phyloP scores from a whole-genome alignment of 2,329 filamentous ascomycete genomes.

The Paraphoma sp. region DNA sequence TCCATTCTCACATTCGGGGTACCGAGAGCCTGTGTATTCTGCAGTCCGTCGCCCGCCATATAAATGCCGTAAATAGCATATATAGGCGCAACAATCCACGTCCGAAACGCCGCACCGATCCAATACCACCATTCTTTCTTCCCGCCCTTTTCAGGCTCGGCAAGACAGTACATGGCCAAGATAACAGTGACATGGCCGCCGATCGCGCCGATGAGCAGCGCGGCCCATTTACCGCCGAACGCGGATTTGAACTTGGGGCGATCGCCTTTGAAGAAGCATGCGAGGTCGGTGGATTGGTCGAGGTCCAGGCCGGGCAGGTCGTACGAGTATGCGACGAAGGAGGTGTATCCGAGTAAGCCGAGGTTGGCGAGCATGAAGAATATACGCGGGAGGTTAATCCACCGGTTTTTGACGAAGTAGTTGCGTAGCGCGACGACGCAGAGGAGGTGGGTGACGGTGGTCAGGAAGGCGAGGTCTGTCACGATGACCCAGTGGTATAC shows the following conservation, averaged over 20 bases:
- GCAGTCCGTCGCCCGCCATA: constrained; percentile 29
- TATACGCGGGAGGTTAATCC: constrained; percentile 41
- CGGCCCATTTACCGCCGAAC: constrained; percentile 37
- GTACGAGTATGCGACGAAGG: constrained; percentile 39
- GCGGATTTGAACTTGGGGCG: constrained; percentile 27
- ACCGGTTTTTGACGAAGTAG: constrained; percentile 40
- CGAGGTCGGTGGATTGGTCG: constrained; percentile 25
- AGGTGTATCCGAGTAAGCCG: constrained; percentile 36
- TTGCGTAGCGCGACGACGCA: constrained; percentile 35
- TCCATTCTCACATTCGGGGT: constrained; percentile 23
- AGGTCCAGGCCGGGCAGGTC: constrained; percentile 30
- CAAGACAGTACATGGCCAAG: constrained; percentile 36
- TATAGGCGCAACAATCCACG: constrained; percentile 38
- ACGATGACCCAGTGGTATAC: constrained; percentile 42
- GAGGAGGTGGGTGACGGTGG: constrained; percentile 39
- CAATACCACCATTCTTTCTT: constrained; percentile 27
- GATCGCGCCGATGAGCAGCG: constrained; percentile 35
- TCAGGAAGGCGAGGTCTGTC: constrained; percentile 38
- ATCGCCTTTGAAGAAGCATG: constrained; percentile 36
- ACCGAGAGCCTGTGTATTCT: constrained; percentile 35
- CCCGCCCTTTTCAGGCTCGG: constrained; percentile 13
- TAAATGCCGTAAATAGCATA: constrained; percentile 39
- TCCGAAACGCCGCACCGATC: constrained; percentile 31
- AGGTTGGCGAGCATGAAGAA: constrained; percentile 43
- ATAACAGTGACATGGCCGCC: constrained; percentile 39